A percentile compares a stretch with the other conserved stretches of the same genome.
Conservation (phyloP, 2,329 filamentous ascomycete genomes). For the Xylaria sp. region DNA sequence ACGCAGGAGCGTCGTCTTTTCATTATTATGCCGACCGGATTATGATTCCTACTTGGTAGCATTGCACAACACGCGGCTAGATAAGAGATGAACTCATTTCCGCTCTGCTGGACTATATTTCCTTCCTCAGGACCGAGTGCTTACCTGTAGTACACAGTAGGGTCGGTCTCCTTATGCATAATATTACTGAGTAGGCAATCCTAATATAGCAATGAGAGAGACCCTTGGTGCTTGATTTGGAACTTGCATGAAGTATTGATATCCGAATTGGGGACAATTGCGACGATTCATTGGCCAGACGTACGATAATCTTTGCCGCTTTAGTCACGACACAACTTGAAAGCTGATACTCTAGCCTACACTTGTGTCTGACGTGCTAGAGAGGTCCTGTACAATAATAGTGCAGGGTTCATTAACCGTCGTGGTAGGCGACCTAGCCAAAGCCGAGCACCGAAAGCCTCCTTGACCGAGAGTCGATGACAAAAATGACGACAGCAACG, state of each 20-base stretch:
- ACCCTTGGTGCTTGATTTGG: conserved; percentile 8
- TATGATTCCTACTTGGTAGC: neutral
- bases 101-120: neutral
- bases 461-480: neutral
- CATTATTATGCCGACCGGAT: no score
- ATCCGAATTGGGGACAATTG: conserved; percentile 7
- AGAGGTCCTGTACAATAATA: no score
- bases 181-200: no score
- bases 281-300: conserved; percentile 9
- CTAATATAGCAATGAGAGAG: neutral
- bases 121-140: no score
- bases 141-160: no score
- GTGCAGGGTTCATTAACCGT: neutral
- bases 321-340: neutral
- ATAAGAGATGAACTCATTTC: conserved; percentile 5
- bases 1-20: neutral
- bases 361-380: no score
- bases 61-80: neutral
- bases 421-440: conserved; percentile 9
- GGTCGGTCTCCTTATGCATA: no score
- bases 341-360: neutral
- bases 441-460: neutral
- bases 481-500: conserved; percentile 6
- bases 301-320: neutral
- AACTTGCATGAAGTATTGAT: conserved; percentile 19